These are phyloP conservation scores for Dichotomocladium elegans DNA, from an alignment of 371 early-diverging fungal species.

Conservation along the genomic window DNA sequence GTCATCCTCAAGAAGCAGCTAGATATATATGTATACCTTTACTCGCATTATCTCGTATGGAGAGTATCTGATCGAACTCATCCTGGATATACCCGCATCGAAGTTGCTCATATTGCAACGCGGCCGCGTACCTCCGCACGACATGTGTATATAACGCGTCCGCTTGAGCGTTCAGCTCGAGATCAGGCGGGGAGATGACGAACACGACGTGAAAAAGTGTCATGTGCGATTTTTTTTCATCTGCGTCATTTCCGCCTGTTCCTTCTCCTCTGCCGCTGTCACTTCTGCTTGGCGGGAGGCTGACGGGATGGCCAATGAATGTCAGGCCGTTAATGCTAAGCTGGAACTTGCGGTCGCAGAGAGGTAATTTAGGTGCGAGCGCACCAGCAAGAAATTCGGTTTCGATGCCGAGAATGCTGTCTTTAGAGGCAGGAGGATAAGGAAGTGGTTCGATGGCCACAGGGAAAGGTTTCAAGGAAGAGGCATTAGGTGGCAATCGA, in stretches of 20 bases:
- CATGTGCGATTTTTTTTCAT: conserved; percentile 36
- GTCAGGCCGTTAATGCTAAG: conserved; percentile 76
- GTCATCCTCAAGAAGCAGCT: not conserved
- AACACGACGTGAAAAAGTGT: conserved; percentile 85
- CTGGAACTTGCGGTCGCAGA: conserved; percentile 76
- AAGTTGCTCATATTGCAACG: conserved; percentile 78
- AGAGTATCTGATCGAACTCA: conserved; percentile 72
- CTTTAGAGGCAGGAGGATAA: conserved; percentile 36
- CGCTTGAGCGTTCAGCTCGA: conserved; percentile 56
- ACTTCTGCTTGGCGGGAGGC: conserved; percentile 26
- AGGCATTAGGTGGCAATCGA: not conserved
- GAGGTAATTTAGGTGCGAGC: conserved; percentile 68
- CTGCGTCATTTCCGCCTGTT: conserved; percentile 8
- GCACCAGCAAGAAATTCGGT: conserved; percentile 68
- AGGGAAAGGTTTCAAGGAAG: not conserved
- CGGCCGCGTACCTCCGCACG: conserved; percentile 69
- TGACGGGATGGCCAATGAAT: conserved; percentile 71
- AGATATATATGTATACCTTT: conserved; percentile 21
- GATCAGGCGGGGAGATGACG: conserved; percentile 56
- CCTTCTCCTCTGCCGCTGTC: conserved; percentile 13
- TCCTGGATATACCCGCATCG: conserved; percentile 75
- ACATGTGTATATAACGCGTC: conserved; percentile 72
- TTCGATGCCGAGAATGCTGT: conserved; percentile 64
- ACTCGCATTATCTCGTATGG: conserved; percentile 56
- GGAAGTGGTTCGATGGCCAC: not conserved